Evolutionary conservation across 805 yeast genomes (phyloP).

Genomic region (Pichia californica): DNA sequence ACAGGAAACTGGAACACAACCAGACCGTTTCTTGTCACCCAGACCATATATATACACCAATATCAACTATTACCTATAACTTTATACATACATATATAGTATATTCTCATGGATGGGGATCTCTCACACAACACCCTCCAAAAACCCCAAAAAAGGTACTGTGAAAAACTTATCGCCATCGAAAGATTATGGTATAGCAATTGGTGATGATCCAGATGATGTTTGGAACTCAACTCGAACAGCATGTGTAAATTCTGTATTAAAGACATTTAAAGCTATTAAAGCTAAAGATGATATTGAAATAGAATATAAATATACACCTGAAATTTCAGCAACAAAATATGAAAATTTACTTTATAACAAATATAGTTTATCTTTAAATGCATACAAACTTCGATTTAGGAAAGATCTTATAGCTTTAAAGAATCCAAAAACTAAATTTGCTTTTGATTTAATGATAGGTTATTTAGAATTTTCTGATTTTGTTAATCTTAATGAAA

Average conservation of each 20-base stretch:
- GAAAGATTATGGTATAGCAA: constrained; percentile 1
- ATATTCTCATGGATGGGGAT: no score
- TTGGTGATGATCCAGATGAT: constrained; percentile 9
- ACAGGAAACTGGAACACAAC: no score
- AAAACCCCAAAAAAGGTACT: neutral
- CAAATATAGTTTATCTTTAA: constrained; percentile 13
- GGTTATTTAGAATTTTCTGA: constrained; percentile 18
- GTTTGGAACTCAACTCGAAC: constrained; percentile 18
- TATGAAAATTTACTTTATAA: constrained; percentile 24
- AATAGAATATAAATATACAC: neutral
- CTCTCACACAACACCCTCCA: constrained; percentile 40
- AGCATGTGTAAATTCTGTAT: constrained; percentile 21
- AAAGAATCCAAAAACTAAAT: constrained; percentile 22
- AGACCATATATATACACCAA: no score
- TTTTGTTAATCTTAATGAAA: constrained; percentile 19
- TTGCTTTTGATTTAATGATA: constrained; percentile 17
- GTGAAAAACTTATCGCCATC: neutral
- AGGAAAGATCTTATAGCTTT: constrained; percentile 29
- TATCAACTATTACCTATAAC: no score
- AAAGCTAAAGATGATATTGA: neutral
- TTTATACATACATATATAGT: no score
- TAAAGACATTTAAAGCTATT: constrained; percentile 13
- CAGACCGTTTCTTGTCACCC: no score
- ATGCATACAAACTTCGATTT: constrained; percentile 22
- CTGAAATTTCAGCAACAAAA: constrained; percentile 12